Base-by-base conservation (phyloP, 345 rosid genomes). In the Eucalyptus tenuipes region DNA sequence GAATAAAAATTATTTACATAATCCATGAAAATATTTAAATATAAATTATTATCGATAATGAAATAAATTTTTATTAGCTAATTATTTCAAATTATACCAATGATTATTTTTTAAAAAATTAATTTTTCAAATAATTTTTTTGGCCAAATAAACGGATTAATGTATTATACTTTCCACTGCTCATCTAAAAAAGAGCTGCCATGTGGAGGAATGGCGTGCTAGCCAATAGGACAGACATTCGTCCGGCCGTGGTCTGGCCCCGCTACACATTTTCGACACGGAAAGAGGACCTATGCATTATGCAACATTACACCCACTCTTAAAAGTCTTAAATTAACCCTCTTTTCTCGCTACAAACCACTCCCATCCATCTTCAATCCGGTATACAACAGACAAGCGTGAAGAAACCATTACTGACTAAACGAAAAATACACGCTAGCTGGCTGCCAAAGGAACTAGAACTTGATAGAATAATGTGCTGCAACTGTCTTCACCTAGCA, bases 21-120 rank as follows among this genome's bases (percentile, higher is more conserved):
- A 2, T n/a, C 3, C 5, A 3, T 1, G 0, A 68, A 68, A 33
- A 17, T 17, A 68, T 16, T 8, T 31, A 66, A 31, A 68, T 16
- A 29, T n/a, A 31, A 31, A 31, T 31, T 3, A 8, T 16, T 31
- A 8, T 66, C 0, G 0, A 8, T 15, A 29, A 64, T 7, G 17
- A 2, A 7, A n/a, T 13, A 0, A 13, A 15, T 15, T 15, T 31
- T 4, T 31, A 31, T 7, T 2, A 4, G 8, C 1, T 68, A 68
- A 68, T 3, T 31, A 68, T 31, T 68, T 68, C 6, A 68, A 68
- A 4, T 0, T 7, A 68, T 68, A 68, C 2, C 3, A 64, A 64
- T 0, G 2, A 68, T 68, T 4, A 31, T 66, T 68, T 31, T n/a
- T n/a, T 31, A 15, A 8, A 68, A 31, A 31, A 16, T 7, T 7